Evolutionary conservation across 495 filamentous ascomycete species (phyloP), one percentile per base, ranked within the genome.

Genomic region (Penicillium maclennaniae): DNA sequence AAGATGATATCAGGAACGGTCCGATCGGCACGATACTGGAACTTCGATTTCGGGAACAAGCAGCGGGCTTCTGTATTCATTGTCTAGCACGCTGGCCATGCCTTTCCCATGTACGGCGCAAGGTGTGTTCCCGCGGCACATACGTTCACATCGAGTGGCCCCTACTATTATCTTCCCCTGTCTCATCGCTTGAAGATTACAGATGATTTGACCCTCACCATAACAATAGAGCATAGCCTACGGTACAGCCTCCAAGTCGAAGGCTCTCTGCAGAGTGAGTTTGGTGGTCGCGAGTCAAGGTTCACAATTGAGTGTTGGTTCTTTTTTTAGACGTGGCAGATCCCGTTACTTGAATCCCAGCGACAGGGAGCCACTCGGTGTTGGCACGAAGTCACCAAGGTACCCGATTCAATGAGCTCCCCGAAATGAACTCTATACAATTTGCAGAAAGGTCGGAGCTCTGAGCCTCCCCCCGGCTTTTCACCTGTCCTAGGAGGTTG

Each of bases 301-400:
- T 17, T 37, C 47, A 27, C 23, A 27, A 28, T 50, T 38, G 7
- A 51, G 14, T 58, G 56, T 58, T 58, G 56, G 56, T 58, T 58
- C 51, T 58, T 55, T 58, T 58, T 58, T 51, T 58, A 58, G 55
- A 34, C 38, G 38, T 40, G 38, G n/a, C 38, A n/a, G 38, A 6
- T 40, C 38, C 19, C 19, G 10, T 37, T 7, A 10, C 9, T 37
- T 12, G 15, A 34, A 10, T 12, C 5, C 3, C 31, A 34, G 10
- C 10, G 31, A 14, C 31, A 34, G 31, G 31, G 31, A 2, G 31
- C 4, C 10, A 12, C 31, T 34, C 8, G 10, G 31, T 34, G 31
- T 14, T 34, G 31, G 31, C 31, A 34, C 31, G 10, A 10, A 14
- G 14, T 2, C 10, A 2, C 8, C 14, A 23, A 5, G 23, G 23